A percentile compares a stretch with the other conserved stretches of the same genome.
Evolutionary conservation across 1,284 basidiomycete genomes (phyloP).

Genomic region (Coniophora puteana): DNA sequence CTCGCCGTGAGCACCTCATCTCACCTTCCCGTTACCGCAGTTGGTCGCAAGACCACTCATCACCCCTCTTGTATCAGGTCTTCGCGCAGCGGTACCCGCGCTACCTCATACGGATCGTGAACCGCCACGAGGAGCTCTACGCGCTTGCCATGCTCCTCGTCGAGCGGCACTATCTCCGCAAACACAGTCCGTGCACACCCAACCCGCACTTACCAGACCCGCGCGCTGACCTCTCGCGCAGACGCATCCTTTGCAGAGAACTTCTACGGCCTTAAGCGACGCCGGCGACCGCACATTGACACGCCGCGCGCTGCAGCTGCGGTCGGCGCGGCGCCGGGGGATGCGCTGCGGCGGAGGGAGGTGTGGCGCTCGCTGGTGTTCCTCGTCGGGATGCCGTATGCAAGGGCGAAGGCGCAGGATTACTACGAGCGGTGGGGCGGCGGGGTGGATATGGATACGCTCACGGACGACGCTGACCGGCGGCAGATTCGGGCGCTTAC

Average conservation of each 20-base stretch:
- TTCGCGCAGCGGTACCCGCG: constrained; percentile 95
- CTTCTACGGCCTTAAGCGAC: constrained; percentile 86
- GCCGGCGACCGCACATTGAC: constrained; percentile 68
- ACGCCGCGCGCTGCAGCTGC: constrained; percentile 63
- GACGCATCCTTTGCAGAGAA: constrained; percentile 91
- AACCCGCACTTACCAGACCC: neutral
- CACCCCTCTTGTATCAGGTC: constrained; percentile 52
- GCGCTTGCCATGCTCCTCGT: constrained; percentile 85
- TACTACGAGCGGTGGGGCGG: constrained; percentile 90
- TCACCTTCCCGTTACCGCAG: no score
- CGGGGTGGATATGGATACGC: constrained; percentile 62
- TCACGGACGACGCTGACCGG: constrained; percentile 50
- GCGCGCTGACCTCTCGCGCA: constrained; percentile 34
- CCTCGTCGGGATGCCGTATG: constrained; percentile 81
- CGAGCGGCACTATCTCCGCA: constrained; percentile 87
- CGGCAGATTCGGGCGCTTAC: constrained; percentile 41
- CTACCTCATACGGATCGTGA: constrained; percentile 88
- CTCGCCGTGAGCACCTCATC: constrained; percentile 73
- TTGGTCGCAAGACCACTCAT: neutral
- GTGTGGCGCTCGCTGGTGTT: constrained; percentile 74
- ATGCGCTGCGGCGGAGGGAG: constrained; percentile 60
- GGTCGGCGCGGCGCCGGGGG: constrained; percentile 63
- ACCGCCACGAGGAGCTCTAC: constrained; percentile 96
- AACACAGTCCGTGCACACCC: constrained; percentile 69
- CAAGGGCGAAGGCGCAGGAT: constrained; percentile 86